These are phyloP conservation scores for Houttuynia cordata DNA, from an alignment of 164 flowering plant genomes.

Conservation along the genomic window DNA sequence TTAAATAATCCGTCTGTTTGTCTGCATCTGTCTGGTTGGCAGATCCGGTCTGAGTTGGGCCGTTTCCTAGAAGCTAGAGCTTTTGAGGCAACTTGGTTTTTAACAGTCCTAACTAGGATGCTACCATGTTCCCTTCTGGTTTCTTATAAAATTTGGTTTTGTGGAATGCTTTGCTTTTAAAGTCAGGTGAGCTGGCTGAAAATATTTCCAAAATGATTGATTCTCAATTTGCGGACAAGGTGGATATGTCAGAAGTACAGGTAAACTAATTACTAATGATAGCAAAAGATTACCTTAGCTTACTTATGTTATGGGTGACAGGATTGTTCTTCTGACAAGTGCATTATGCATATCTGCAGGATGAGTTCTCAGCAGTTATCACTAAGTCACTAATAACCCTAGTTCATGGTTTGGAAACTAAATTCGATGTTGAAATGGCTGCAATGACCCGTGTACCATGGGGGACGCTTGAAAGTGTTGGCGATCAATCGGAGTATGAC, in stretches of 20 bases:
- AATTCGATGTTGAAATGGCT: slow-evolving; percentile 95
- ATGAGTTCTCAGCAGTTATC: slow-evolving; percentile 88
- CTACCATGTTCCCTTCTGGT: background rate
- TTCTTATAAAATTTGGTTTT: background rate
- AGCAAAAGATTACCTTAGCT: background rate
- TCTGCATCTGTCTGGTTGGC: too few relatives aligned
- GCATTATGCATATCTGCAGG: slow-evolving; percentile 37
- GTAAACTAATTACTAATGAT: slow-evolving; percentile 24
- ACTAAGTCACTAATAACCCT: slow-evolving; percentile 79
- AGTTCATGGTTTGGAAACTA: slow-evolving; percentile 90
- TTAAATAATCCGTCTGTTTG: too few relatives aligned
- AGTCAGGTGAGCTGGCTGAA: slow-evolving; percentile 94
- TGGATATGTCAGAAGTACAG: slow-evolving; percentile 98
- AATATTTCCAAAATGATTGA: slow-evolving; percentile 81
- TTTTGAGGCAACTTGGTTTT: too few relatives aligned
- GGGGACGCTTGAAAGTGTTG: slow-evolving; percentile 97
- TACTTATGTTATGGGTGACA: background rate
- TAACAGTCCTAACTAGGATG: too few relatives aligned
- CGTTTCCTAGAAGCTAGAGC: too few relatives aligned
- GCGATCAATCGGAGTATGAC: slow-evolving; percentile 89
- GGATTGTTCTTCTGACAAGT: background rate
- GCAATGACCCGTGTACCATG: slow-evolving; percentile 97
- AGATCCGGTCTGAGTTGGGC: too few relatives aligned
- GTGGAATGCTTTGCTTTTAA: slow-evolving; percentile 5
- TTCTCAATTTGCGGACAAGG: slow-evolving; percentile 52